Evolutionary conservation across 441 rosid species (phyloP).

Genomic region (Raphanus hybrid): DNA sequence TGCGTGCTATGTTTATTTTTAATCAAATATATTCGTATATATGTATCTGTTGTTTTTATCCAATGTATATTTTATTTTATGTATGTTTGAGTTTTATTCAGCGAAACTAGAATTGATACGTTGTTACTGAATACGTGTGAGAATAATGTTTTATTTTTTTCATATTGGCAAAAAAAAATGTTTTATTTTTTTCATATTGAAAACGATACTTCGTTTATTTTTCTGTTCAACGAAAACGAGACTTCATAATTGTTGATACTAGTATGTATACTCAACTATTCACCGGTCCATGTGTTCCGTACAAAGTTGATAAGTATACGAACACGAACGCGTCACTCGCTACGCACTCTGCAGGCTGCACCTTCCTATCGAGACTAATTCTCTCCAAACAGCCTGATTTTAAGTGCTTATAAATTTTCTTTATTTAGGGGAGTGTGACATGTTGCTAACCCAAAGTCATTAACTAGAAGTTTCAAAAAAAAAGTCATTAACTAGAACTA

Average conservation of each 20-base stretch:
- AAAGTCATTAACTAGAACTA: background rate
- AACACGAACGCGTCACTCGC: conserved; percentile 21
- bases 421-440: background rate
- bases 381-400: background rate
- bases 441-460: background rate
- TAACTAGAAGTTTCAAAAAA: background rate
- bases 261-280: background rate
- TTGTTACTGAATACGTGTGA: conserved; percentile 8
- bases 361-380: background rate
- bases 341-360: background rate
- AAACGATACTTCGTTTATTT: conserved; percentile 1
- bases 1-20: background rate
- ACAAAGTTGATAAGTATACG: conserved; percentile 11
- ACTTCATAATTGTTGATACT: background rate
- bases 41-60: background rate
- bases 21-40: background rate
- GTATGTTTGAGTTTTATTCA: background rate
- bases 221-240: background rate
- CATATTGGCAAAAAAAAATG: background rate
- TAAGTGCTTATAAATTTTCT: background rate
- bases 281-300: conserved; percentile 17
- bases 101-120: background rate
- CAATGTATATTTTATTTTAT: background rate
- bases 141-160: background rate
- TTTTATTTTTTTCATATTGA: background rate